Evolutionary conservation across 345 rosid species (phyloP), one percentile per base, ranked within the genome.

Genomic region (Sisymbrium altissimum): DNA sequence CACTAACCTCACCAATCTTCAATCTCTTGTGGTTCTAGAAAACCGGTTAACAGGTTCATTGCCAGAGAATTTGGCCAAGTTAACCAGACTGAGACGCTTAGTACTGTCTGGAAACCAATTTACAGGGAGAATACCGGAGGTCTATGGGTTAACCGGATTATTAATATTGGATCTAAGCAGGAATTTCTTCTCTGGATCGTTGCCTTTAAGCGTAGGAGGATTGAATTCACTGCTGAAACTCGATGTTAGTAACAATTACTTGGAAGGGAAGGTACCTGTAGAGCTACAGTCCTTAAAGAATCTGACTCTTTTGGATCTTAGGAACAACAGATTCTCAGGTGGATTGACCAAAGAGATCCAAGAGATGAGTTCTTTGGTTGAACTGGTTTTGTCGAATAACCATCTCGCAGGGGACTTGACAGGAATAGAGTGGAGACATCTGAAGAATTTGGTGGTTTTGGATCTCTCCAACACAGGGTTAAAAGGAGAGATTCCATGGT

Each of bases 131-230:
- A 81, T 92, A 48, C 97, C 96, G 0, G 87, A 79, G 60, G 79
- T 73, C 25, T 78, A 78, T 33, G 86, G 93, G 2, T 82, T 88
- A 44, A 54, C 57, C 33, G 77, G 87, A 69, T 83, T 94, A 38
- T 55, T 94, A 59, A 88, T 94, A 67, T 63, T 94, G 71, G 97
- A 94, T 77, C 77, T 91, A 49, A 91, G 97, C 67, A 80, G 89
- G 72, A 91, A 94, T 55, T 65, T 73, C 62, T 80, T 94, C 13
- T 91, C 93, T 0, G 97, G 96, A 39, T 56, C 79, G 7, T 70
- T 91, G 74, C 93, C 97, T 15, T 57, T 19, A 48, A 74, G 84
- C 70, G 23, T 91, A 30, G 87, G 89, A 45, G 80, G 83, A 13
- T 23, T 94, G 81, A 60, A 65, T 43, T 87, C 96, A 18, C 82